Conservation (phyloP, 139 green algal genomes). For the Tetraselmis chui region DNA sequence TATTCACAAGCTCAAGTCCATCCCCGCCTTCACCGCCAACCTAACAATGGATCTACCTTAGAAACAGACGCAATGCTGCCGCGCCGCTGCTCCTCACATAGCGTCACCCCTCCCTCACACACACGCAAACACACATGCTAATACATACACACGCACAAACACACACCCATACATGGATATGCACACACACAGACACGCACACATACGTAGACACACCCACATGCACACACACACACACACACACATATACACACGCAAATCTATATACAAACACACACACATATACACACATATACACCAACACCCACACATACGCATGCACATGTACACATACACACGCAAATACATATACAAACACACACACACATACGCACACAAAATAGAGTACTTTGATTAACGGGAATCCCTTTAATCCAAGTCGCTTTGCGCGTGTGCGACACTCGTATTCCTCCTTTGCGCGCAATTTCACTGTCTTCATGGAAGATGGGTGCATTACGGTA, state of each 20-base stretch:
- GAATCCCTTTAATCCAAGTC: background rate
- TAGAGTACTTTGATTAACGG: background rate
- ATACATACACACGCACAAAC: too few species aligned
- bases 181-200: too few species aligned
- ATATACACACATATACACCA: background rate
- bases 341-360: background rate
- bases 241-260: background rate
- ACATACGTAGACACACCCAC: too few species aligned
- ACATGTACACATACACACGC: background rate
- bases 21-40: constrained; percentile 80
- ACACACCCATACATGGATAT: too few species aligned
- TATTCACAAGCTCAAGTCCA: constrained; percentile 56
- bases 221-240: background rate
- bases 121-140: background rate
- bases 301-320: background rate
- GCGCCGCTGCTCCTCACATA: too few species aligned
- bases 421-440: too few species aligned
- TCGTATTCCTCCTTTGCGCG: too few species aligned
- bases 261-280: background rate
- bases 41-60: constrained; percentile 79
- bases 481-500: background rate
- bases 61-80: constrained; percentile 53
- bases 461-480: background rate
- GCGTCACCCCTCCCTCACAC: too few species aligned
- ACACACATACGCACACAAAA: background rate